phyloP scores from a whole-genome alignment of 2,329 filamentous ascomycete genomes.

The Trichoderma gracile region DNA sequence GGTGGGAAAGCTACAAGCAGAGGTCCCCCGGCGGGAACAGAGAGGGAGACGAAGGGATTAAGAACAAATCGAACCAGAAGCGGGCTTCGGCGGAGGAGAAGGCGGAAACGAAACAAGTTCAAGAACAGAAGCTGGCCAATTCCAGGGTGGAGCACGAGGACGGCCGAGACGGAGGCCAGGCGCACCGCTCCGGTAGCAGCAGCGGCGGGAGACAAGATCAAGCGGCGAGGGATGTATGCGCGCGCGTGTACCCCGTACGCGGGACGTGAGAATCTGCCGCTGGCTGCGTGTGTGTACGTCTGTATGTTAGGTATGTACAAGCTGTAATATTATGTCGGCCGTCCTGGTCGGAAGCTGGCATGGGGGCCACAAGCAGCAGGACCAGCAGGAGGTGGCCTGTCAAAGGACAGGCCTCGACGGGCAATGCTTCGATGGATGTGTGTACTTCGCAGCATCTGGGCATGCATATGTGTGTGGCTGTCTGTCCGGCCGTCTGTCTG shows the following conservation, averaged over 20 bases:
- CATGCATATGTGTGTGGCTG: slow-evolving; percentile 14
- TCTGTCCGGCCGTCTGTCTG: slow-evolving; percentile 1
- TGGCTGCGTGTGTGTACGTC: slow-evolving; percentile 10
- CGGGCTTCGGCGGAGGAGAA: slow-evolving; percentile 21
- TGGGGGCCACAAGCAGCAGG: slow-evolving; percentile 19
- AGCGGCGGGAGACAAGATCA: slow-evolving; percentile 20
- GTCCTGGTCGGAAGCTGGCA: slow-evolving; percentile 22
- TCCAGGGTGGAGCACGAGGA: slow-evolving; percentile 23
- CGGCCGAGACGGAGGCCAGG: slow-evolving; percentile 26
- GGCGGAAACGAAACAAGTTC: slow-evolving; percentile 24
- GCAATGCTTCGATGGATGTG: slow-evolving; percentile 10
- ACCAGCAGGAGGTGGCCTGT: neutral
- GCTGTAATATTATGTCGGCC: neutral
- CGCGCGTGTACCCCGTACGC: slow-evolving; percentile 24
- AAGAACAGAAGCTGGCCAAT: slow-evolving; percentile 22
- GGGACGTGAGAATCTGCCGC: slow-evolving; percentile 19
- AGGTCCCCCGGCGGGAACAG: slow-evolving; percentile 50
- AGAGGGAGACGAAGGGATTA: slow-evolving; percentile 36
- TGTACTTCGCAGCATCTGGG: slow-evolving; percentile 5
- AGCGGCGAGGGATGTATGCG: slow-evolving; percentile 21
- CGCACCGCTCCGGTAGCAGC: slow-evolving; percentile 22
- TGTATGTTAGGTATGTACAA: neutral
- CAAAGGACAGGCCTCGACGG: neutral
- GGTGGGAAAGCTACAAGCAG: slow-evolving; percentile 49
- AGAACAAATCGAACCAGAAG: slow-evolving; percentile 25